Base-by-base conservation (phyloP, 345 rosid genomes). In the Pistacia vera region DNA sequence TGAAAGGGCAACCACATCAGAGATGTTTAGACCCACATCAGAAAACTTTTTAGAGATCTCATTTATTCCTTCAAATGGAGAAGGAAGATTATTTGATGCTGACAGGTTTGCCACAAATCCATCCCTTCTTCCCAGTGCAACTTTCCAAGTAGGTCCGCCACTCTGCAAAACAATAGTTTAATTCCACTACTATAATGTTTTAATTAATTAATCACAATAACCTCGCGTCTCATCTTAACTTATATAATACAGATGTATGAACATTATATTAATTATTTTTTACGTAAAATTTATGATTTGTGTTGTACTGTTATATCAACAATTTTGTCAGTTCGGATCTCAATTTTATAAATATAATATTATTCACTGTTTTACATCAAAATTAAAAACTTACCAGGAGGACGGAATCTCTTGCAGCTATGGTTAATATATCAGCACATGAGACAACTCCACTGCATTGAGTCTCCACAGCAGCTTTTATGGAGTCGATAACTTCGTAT, bases 111-210 rank as follows among this genome's bases (percentile, higher is more conserved):
- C 88, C 36, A 85, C 83, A 1, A 83, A 68, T 30, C 88, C 93
- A 74, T 94, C 98, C 79, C 92, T 90, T 85, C 97, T 86, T 78
- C 97, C 97, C 67, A 94, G 67, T 25, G 64, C 71, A 18, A 92
- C 97, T 67, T 52, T 88, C 97, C 97, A 95, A 2, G 72, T 67
- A 11, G 88, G 87, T 35, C 98, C 98, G 80, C 98, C 97, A 44
- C 92, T 90, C 97, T 94, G 84, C 84, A 82, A 70, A 72, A 66
- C 22, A 66, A 30, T 2, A 25, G 25, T 25, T 25, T 25, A 25
- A 25, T 25, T 25, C 25, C 25, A 25, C 25, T 25, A 25, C 25
- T 25, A 25, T 25, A 25, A 25, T 25, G 25, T 25, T 25, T 30
- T 30, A 30, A 30, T 30, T 30, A 30, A 30, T 30, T 30, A 30